Evolutionary conservation across 2,329 filamentous ascomycete genomes (phyloP), one percentile per base, ranked within the genome.

Genomic region (Calonectria henricotiae): DNA sequence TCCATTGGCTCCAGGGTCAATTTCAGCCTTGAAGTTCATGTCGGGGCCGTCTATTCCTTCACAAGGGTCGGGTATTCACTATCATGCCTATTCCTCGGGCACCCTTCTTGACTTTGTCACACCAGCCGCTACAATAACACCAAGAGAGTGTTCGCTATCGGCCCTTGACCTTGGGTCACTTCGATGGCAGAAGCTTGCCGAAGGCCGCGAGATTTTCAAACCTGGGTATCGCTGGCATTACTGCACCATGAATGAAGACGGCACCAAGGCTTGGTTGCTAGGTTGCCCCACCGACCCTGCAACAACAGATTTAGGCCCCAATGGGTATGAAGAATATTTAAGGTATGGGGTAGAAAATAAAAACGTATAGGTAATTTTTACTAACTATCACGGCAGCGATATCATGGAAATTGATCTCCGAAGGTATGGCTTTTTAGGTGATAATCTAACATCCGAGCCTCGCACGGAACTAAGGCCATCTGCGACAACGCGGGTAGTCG

Each of bases 201-300:
- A 98, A 78, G 96, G 96, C 4, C 93, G 94, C 61, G 96, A 99
- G 79, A 92, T 99, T 39, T 99, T 98, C 83, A 93, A 93, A 75
- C 86, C 91, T 0, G 94, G 93, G n/a, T 98, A 96, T 81, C 91
- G 96, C 70, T 99, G 96, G 96, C 96, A 98, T 81, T 99, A 99
- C 80, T 98, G 96, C 81, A 97, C 95, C 3, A 93, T 98, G 83
- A 97, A 98, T 79, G 92, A 96, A 71, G 94, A 97, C 77, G 96
- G 96, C 6, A 98, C 96, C 7, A 98, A 97, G 80, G 96, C 95
- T 8, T 99, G 96, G 95, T 86, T 99, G 27, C 88, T 99, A n/a
- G 96, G 96, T 9, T 98, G 95, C 78, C 93, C 93, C 2, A 92
- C 93, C 4, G 94, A 98, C 73, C 85, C 88, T 46, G 84, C 88